These are phyloP conservation scores for Phytophthora niederhauseri DNA, from an alignment of 352 stramenopile genomes.

Conservation along the genomic window DNA sequence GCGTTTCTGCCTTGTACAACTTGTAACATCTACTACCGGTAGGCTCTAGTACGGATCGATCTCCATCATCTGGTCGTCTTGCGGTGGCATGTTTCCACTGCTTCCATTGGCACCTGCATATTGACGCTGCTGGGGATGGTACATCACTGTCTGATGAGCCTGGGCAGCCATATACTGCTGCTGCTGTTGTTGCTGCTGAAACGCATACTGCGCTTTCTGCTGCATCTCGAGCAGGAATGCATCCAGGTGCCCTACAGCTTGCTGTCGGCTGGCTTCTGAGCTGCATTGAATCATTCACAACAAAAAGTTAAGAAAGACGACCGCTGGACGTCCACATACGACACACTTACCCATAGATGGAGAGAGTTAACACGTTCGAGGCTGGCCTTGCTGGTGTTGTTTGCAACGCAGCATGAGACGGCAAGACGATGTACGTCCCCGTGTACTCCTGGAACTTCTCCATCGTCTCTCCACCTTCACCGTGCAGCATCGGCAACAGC, in stretches of 20 bases:
- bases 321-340: background rate
- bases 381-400: slow-evolving; percentile 16
- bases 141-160: slow-evolving; percentile 32
- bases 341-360: slow-evolving; percentile 69
- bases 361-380: slow-evolving; percentile 55
- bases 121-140: slow-evolving; percentile 34
- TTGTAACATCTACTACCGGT: slow-evolving; percentile 5
- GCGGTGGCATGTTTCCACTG: slow-evolving; percentile 14
- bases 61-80: slow-evolving; percentile 69
- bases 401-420: slow-evolving; percentile 34
- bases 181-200: slow-evolving; percentile 45
- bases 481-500: slow-evolving; percentile 73
- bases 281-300: slow-evolving; percentile 2
- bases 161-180: slow-evolving; percentile 47
- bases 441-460: slow-evolving; percentile 81
- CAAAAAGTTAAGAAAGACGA: slow-evolving; percentile 8
- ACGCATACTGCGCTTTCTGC: slow-evolving; percentile 46
- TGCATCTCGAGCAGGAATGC: slow-evolving; percentile 68
- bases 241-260: slow-evolving; percentile 66
- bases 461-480: slow-evolving; percentile 72
- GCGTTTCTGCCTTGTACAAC: slow-evolving; percentile 24
- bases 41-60: slow-evolving; percentile 47
- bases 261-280: slow-evolving; percentile 49
- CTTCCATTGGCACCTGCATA: slow-evolving; percentile 17
- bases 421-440: slow-evolving; percentile 77